Evolutionary conservation across 768 basidiomycete species (phyloP).

Genomic region (Leucocoprinus leucothites): DNA sequence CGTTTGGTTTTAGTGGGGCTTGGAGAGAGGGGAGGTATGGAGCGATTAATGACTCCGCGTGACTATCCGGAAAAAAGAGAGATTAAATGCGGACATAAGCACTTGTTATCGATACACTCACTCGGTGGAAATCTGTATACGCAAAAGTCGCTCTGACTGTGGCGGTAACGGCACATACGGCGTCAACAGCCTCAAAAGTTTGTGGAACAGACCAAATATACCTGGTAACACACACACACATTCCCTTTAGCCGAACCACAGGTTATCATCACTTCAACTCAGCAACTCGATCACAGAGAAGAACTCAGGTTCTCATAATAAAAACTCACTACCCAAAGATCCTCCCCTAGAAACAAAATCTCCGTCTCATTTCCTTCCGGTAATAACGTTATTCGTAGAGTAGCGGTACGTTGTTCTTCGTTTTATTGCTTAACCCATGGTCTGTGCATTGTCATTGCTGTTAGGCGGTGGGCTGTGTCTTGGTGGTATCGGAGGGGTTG

Average conservation of each 20-base stretch:
- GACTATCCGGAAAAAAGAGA: constrained; percentile 31
- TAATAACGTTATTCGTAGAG: constrained; percentile 88
- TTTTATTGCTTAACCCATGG: constrained; percentile 60
- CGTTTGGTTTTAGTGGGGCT: constrained; percentile 66
- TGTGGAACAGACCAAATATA: constrained; percentile 80
- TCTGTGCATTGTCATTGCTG: constrained; percentile 51
- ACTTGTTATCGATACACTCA: too few relatives aligned
- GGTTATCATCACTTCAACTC: constrained; percentile 45
- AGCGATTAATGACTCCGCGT: constrained; percentile 76
- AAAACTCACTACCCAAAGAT: constrained; percentile 79
- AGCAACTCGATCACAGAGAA: background rate
- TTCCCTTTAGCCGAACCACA: constrained; percentile 80
- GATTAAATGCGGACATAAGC: too few relatives aligned
- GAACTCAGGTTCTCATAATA: background rate
- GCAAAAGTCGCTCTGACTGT: constrained; percentile 62
- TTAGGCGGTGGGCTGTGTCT: constrained; percentile 78
- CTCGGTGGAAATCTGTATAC: constrained; percentile 85
- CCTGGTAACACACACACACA: constrained; percentile 92
- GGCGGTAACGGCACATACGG: constrained; percentile 82
- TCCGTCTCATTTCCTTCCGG: constrained; percentile 62
- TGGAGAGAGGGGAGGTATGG: constrained; percentile 83
- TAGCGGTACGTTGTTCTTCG: constrained; percentile 71
- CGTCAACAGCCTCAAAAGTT: constrained; percentile 71
- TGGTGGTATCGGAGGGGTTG: constrained; percentile 68
- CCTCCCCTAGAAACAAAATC: constrained; percentile 71